These are phyloP conservation scores for Agastache rugosa DNA, from an alignment of 257 asterid species.

Conservation along the genomic window DNA sequence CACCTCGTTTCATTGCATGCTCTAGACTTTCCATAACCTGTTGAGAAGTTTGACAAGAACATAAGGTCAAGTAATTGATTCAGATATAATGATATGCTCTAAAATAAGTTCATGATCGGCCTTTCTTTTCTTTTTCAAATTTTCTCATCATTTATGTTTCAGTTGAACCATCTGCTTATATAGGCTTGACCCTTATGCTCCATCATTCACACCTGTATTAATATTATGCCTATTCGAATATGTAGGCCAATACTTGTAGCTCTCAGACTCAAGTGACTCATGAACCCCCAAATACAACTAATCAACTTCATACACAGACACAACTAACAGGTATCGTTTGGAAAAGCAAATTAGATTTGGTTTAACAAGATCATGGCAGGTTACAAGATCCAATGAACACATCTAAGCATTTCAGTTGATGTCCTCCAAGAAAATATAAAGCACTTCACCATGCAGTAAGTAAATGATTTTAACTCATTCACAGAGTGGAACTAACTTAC, in stretches of 20 bases:
- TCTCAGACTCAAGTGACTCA: background rate
- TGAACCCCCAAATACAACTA: no score
- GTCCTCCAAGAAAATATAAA: background rate
- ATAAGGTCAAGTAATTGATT: constrained; percentile 17
- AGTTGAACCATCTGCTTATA: background rate
- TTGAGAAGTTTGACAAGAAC: constrained; percentile 25
- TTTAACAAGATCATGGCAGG: constrained; percentile 4
- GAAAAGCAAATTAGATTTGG: background rate
- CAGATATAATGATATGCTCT: background rate
- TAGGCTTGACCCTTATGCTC: background rate
- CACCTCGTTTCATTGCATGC: constrained; percentile 93
- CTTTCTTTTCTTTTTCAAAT: background rate
- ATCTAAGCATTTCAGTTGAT: constrained; percentile 5
- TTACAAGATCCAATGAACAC: constrained; percentile 17
- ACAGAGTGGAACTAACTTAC: constrained; percentile 34
- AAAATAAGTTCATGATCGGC: background rate
- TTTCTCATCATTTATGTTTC: background rate
- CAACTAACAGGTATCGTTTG: background rate
- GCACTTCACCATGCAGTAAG: constrained; percentile 1
- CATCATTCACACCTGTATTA: background rate
- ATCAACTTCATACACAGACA: background rate
- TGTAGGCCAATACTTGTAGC: background rate
- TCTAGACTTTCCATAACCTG: constrained; percentile 98
- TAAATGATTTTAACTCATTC: background rate
- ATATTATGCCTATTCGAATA: background rate